phyloP scores from a whole-genome alignment of 1,139 yeast genomes.

The Debaryomyces coudertii region DNA sequence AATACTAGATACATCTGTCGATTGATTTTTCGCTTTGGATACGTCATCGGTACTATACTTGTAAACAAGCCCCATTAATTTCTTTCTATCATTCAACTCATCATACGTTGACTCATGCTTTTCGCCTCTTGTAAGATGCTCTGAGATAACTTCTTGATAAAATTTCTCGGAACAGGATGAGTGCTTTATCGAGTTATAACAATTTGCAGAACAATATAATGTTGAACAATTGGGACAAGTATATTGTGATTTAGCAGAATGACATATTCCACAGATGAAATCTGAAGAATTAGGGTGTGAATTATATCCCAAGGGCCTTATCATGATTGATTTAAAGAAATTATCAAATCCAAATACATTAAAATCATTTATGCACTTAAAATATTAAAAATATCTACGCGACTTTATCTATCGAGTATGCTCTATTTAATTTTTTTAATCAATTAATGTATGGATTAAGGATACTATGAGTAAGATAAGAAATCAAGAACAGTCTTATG shows the following conservation, averaged over 20 bases:
- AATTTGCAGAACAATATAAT: constrained; percentile 13
- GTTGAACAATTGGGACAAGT: constrained; percentile 14
- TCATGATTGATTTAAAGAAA: background rate
- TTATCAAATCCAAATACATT: background rate
- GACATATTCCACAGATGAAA: constrained; percentile 4
- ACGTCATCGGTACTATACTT: constrained; percentile 1
- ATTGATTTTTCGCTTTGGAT: background rate
- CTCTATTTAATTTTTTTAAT: background rate
- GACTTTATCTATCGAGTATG: background rate
- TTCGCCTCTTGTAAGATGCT: constrained; percentile 2
- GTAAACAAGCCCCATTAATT: constrained; percentile 5
- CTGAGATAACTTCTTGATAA: constrained; percentile 6
- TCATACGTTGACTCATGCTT: constrained; percentile 1
- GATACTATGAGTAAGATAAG: background rate
- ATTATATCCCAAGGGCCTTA: constrained; percentile 6
- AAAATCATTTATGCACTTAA: background rate
- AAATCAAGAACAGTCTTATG: constrained; percentile 12
- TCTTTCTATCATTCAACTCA: constrained; percentile 5
- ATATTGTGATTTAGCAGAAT: constrained; percentile 8
- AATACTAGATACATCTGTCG: background rate
- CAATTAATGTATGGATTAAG: background rate
- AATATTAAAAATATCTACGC: background rate
- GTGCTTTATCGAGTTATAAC: constrained; percentile 14
- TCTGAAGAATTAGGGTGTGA: constrained; percentile 2
- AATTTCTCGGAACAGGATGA: constrained; percentile 12